phyloP scores from a whole-genome alignment of 2,329 filamentous ascomycete species.

The Aciculosporium take region DNA sequence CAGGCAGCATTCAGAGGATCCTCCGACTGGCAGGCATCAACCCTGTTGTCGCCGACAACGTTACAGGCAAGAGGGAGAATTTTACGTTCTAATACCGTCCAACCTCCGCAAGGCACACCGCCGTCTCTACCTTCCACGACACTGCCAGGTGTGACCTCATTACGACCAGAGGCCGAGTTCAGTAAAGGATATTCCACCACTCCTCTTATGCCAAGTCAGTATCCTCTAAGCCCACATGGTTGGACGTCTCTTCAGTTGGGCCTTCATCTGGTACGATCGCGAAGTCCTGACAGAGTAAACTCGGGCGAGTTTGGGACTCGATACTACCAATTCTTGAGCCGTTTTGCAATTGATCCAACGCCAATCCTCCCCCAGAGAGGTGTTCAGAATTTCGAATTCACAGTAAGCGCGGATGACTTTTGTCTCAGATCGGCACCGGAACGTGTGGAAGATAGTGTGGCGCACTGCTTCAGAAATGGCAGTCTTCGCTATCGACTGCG shows the following conservation, averaged over 20 bases:
- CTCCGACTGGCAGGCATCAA: background rate
- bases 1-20: background rate
- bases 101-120: background rate
- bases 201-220: conserved; percentile 17
- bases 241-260: conserved; percentile 26
- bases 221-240: conserved; percentile 28
- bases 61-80: background rate
- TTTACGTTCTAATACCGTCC: background rate
- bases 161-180: background rate
- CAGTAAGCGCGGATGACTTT: conserved; percentile 22
- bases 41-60: background rate
- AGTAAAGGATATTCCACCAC: background rate
- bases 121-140: background rate
- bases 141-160: background rate
- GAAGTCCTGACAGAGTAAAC: conserved; percentile 33
- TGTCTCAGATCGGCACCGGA: conserved; percentile 20
- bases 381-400: conserved; percentile 33
- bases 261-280: conserved; percentile 31
- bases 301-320: conserved; percentile 15
- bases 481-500: conserved; percentile 54
- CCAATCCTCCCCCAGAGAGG: conserved; percentile 20
- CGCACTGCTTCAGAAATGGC: background rate
- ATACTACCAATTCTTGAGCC: conserved; percentile 44
- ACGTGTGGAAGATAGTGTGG: background rate
- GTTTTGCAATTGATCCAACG: conserved; percentile 34